Evolutionary conservation across 371 early-diverging fungal genomes (phyloP).

Genomic region (Parasitella parasitica): DNA sequence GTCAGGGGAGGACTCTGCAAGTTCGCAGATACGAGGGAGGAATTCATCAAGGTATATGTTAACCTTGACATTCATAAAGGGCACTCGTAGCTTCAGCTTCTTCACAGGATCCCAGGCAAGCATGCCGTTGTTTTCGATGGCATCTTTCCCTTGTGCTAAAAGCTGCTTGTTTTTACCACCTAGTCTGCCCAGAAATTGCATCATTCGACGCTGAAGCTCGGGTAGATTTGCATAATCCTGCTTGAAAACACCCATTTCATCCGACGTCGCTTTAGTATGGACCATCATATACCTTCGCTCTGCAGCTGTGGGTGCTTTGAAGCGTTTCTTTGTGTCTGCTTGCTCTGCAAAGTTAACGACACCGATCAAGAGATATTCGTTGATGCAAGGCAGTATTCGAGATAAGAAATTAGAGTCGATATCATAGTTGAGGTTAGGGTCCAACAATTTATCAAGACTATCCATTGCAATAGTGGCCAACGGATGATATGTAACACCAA

Average conservation of each 20-base stretch:
- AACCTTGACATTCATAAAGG: slow-evolving; percentile 66
- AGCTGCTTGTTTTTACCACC: slow-evolving; percentile 64
- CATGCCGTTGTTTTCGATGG: slow-evolving; percentile 17
- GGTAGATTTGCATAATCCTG: slow-evolving; percentile 20
- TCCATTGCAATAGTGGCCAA: slow-evolving; percentile 65
- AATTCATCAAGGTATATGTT: slow-evolving; percentile 73
- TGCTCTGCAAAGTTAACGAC: slow-evolving; percentile 10
- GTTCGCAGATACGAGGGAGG: slow-evolving; percentile 71
- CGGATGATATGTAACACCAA: slow-evolving; percentile 72
- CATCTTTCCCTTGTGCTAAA: slow-evolving; percentile 18
- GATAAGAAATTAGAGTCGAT: slow-evolving; percentile 20
- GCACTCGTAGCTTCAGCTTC: slow-evolving; percentile 55
- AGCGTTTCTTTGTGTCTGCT: slow-evolving; percentile 5
- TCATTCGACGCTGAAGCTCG: slow-evolving; percentile 62
- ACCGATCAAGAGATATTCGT: slow-evolving; percentile 68
- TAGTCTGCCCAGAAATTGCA: slow-evolving; percentile 66
- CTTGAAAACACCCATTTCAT: slow-evolving; percentile 17
- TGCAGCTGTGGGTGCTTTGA: slow-evolving; percentile 12
- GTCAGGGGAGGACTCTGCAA: slow-evolving; percentile 75
- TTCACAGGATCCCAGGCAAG: slow-evolving; percentile 64
- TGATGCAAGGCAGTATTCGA: slow-evolving; percentile 59
- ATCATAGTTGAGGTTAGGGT: slow-evolving; percentile 25
- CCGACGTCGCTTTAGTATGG: slow-evolving; percentile 9
- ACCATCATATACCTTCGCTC: slow-evolving; percentile 13
- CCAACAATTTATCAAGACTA: slow-evolving; percentile 59